Evolutionary conservation across 75 land plant genomes (phyloP), one percentile per base, ranked within the genome.

Genomic region (Cupressus sempervirens): DNA sequence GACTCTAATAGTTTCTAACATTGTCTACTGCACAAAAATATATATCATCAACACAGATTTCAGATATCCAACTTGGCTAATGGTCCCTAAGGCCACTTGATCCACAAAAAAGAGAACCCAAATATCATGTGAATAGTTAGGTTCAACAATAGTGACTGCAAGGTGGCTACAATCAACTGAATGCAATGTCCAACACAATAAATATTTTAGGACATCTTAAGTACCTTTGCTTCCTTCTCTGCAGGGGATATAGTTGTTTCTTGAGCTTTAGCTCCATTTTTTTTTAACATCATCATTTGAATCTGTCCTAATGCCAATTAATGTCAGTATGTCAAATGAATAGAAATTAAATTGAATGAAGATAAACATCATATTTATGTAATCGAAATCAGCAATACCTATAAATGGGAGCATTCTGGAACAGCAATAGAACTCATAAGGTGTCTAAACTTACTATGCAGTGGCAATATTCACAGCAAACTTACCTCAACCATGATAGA

Each of bases 161-260:
- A 45, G 79, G n/a, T 45, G 50, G 81, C 13, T 79, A 48, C 81
- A 43, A 45, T 79, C 30, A 16, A 79, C 50, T 5, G 45, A 0
- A 45, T 12, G 52, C 12, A 79, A 79, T 23, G 26, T 4, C n/a
- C 41, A 18, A 26, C 29, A 23, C 26, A 79, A 11, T 7, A 79
- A 79, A 40, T 9, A 18, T 4, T 18, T 79, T 79, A n/a, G 32
- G n/a, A 45, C 45, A 20, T 79, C 81, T 26, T 1, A 45, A 45
- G 48, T 79, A 85, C 86, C 86, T 85, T 85, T 9, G 86, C 83
- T 35, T 56, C 68, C 86, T 85, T 50, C 86, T 85, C 86, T 81
- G 56, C 86, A 50, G 88, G 86, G 32, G 88, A 84, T 7, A 84
- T 26, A 40, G 50, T 86, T 56, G 30, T 79, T 82, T 82, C 83